Evolutionary conservation across 331 rosid species (phyloP).

Genomic region (Acacia concinna): DNA sequence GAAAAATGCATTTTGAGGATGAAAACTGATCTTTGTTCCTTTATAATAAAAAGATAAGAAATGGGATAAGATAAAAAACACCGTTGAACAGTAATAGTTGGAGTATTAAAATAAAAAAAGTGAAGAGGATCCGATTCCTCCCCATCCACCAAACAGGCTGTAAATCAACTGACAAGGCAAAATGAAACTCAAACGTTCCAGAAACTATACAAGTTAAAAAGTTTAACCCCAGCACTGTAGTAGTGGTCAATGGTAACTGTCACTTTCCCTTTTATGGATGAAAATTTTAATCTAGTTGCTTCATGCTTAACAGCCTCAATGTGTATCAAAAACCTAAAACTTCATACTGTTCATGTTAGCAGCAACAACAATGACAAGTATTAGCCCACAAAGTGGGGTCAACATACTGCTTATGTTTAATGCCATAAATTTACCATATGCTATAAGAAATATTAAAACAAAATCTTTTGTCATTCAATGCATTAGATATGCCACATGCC

Average conservation of each 20-base stretch:
- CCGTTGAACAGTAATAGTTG: background rate
- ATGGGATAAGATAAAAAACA: background rate
- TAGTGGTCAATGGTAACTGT: background rate
- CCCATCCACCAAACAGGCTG: background rate
- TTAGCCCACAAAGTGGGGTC: background rate
- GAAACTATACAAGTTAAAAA: background rate
- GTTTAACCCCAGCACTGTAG: background rate
- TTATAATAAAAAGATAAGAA: background rate
- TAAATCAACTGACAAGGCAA: background rate
- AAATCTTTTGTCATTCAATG: background rate
- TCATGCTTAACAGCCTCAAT: constrained; percentile 7
- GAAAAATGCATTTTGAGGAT: background rate
- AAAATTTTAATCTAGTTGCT: background rate
- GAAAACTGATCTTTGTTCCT: background rate
- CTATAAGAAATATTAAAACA: background rate
- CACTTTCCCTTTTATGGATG: constrained; percentile 1
- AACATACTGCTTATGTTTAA: constrained; percentile 9
- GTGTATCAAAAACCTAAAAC: background rate
- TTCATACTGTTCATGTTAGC: background rate
- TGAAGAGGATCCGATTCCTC: background rate
- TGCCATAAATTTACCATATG: background rate
- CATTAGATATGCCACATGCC: background rate
- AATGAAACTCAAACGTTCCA: constrained; percentile 3
- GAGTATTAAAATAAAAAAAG: background rate
- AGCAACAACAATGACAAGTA: background rate